A percentile compares a stretch with the other conserved stretches of the same genome.
These are phyloP conservation scores for Rubus parviflorus DNA, from an alignment of 306 rosid genomes.

Conservation along the genomic window DNA sequence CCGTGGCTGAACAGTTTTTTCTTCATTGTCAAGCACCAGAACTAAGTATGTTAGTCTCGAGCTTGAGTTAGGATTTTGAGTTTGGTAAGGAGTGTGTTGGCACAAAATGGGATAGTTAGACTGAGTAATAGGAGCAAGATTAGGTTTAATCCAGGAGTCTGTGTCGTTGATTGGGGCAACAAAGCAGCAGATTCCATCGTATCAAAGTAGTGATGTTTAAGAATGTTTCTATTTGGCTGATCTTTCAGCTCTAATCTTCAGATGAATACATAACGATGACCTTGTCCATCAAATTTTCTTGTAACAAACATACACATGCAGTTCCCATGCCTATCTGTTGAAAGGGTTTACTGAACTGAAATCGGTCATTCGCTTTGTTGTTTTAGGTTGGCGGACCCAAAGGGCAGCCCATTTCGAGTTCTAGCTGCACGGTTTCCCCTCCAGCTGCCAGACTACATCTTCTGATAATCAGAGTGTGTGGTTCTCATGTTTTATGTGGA, in stretches of 20 bases:
- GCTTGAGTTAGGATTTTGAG: no score
- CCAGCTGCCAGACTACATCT: constrained; percentile 73
- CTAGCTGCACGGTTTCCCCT: constrained; percentile 67
- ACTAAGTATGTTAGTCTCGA: no score
- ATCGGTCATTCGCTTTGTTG: neutral
- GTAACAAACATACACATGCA: neutral
- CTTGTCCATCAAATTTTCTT: neutral
- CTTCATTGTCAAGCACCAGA: no score
- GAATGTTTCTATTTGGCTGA: neutral
- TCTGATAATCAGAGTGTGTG: constrained; percentile 35
- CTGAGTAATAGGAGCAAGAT: neutral
- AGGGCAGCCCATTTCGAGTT: constrained; percentile 61
- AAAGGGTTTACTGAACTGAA: neutral
- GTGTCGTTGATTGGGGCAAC: neutral
- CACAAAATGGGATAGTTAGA: no score
- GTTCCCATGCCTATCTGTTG: neutral
- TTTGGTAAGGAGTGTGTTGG: no score
- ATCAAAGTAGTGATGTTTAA: neutral
- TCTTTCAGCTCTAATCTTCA: neutral
- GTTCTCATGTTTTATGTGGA: neutral
- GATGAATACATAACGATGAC: neutral
- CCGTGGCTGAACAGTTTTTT: no score
- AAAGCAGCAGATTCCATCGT: neutral
- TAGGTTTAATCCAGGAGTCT: neutral
- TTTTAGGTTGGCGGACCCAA: constrained; percentile 52